Evolutionary conservation across 345 rosid genomes (phyloP).

Genomic region (Eucalyptus virginea): DNA sequence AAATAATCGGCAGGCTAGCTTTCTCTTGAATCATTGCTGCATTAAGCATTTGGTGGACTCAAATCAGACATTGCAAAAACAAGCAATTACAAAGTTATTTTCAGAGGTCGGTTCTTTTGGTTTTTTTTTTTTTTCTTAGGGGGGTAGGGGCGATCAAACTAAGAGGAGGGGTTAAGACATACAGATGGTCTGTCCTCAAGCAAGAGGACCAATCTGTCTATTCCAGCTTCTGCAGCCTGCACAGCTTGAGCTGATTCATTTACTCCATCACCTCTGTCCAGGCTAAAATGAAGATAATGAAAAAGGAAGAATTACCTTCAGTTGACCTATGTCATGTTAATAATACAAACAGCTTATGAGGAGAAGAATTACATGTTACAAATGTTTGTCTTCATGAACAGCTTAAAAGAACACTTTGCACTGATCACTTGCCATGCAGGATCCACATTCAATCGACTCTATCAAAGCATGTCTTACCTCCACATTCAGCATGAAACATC

Average conservation of each 20-base stretch:
- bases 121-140: too few relatives aligned
- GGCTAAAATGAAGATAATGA: constrained; percentile 28
- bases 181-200: constrained; percentile 69
- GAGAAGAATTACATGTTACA: neutral
- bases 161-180: too few relatives aligned
- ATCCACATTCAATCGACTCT: neutral
- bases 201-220: constrained; percentile 61
- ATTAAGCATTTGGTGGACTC: neutral
- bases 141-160: too few relatives aligned
- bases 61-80: neutral
- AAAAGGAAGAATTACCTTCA: neutral
- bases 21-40: constrained; percentile 75
- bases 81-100: neutral
- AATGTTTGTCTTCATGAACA: neutral
- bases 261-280: constrained; percentile 74
- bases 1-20: constrained; percentile 66
- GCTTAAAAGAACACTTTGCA: neutral
- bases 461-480: neutral
- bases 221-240: constrained; percentile 82
- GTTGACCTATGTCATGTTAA: neutral
- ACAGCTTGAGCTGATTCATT: constrained; percentile 84
- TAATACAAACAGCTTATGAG: too few relatives aligned
- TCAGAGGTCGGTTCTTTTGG: neutral
- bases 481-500: neutral
- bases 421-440: neutral